Evolutionary conservation across 441 rosid species (phyloP), one percentile per base, ranked within the genome.

Genomic region (Mallotus japonicus): DNA sequence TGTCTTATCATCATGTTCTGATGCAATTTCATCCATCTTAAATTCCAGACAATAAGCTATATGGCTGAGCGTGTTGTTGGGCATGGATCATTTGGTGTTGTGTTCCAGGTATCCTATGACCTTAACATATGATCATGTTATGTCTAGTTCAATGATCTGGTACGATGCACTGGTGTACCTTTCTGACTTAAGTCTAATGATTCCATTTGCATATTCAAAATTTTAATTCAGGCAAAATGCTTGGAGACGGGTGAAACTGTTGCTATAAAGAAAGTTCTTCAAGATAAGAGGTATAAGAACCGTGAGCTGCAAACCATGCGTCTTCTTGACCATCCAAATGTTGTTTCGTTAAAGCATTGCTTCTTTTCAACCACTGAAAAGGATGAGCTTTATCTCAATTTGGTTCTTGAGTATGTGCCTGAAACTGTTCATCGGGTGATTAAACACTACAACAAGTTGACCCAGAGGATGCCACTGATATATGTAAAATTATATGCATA

Each of bases 61-160:
- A 88, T 90, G 95, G 95, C 95, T 20, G 95, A 90, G 81, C 88
- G 90, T 61, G 83, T 85, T 73, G 95, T 90, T 47, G 95, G 92
- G 49, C 85, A 83, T 34, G 95, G 95, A 69, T 87, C 95, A 62
- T 90, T 90, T 73, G 92, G 95, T 60, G 85, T 90, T 55, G 95
- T 89, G 34, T 89, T 89, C 74, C 91, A 89, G 89, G 93, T 87
- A 66, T 76, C 80, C 19, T 92, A 64, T 75, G 81, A 28, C 51
- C 66, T 65, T 66, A 14, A 61, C 8, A 49, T 53, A 66, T 47
- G 60, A 51, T 57, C 59, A 16, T 20, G 19, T 57, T 70, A 49
- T 67, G 32, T 13, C 53, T 2, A 65, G 8, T 22, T 55, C 50
- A 58, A 15, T 65, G 75, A n/a, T 19, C 14, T 8, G 20, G 16